A percentile compares a stretch with the other conserved stretches of the same genome.
These are phyloP conservation scores for Galerina sulciceps DNA, from an alignment of 768 basidiomycete genomes.

Conservation along the genomic window DNA sequence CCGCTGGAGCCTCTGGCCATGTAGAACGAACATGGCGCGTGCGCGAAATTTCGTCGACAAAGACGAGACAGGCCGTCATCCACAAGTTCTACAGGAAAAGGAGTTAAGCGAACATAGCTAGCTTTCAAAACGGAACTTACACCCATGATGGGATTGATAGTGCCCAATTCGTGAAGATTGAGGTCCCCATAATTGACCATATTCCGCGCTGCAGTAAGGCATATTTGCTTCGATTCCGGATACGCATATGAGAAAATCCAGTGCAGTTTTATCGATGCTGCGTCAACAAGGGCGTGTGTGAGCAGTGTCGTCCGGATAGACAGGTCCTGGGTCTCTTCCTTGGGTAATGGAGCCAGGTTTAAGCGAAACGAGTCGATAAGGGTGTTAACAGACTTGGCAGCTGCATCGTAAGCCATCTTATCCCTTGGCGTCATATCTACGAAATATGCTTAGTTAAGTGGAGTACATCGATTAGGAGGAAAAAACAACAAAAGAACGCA, in stretches of 20 bases:
- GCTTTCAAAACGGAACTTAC: constrained; percentile 36
- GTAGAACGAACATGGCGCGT: constrained; percentile 36
- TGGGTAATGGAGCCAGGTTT: constrained; percentile 36
- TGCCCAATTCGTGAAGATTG: constrained; percentile 41
- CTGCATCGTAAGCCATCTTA: constrained; percentile 42
- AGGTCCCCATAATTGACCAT: constrained; percentile 44
- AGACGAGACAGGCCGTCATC: constrained; percentile 49
- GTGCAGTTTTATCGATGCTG: constrained; percentile 57
- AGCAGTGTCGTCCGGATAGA: constrained; percentile 42
- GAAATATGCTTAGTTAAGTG: constrained; percentile 8
- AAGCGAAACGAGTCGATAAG: constrained; percentile 47
- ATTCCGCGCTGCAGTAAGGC: constrained; percentile 46
- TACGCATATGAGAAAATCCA: constrained; percentile 48
- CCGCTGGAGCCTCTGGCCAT: constrained; percentile 31
- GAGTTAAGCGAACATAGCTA: not conserved
- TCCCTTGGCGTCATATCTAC: constrained; percentile 47
- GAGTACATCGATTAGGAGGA: not conserved
- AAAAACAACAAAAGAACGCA: constrained; percentile 29
- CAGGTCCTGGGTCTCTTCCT: constrained; percentile 37
- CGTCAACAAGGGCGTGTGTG: constrained; percentile 51
- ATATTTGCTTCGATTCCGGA: constrained; percentile 44
- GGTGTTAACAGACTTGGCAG: constrained; percentile 48
- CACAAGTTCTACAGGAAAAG: constrained; percentile 42
- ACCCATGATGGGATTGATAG: constrained; percentile 55
- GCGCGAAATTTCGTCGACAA: constrained; percentile 50